A percentile compares a stretch with the other conserved stretches of the same genome.
These are phyloP conservation scores for Pseudonitzschia delicatissima DNA, from an alignment of 108 stramenopile species.

Conservation along the genomic window DNA sequence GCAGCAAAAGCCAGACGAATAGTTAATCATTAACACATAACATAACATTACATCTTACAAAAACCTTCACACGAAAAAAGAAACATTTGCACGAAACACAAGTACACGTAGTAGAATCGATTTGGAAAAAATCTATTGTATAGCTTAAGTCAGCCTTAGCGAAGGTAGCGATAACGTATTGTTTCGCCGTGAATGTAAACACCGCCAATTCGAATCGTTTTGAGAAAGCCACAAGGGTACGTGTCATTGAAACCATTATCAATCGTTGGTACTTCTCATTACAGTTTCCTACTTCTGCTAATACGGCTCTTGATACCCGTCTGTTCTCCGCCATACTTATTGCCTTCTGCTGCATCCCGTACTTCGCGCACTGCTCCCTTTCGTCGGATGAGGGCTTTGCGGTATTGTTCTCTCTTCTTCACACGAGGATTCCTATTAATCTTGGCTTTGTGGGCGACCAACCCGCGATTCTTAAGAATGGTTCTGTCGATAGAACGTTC, in stretches of 20 bases:
- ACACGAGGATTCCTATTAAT: constrained; percentile 96
- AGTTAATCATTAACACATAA: no score
- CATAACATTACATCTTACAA: no score
- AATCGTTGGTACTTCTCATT: neutral
- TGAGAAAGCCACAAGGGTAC: no score
- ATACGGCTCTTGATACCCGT: constrained; percentile 89
- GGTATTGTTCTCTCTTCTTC: constrained; percentile 95
- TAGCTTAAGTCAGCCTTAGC: no score
- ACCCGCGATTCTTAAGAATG: constrained; percentile 93
- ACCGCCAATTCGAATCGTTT: no score
- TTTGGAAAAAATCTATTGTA: no score
- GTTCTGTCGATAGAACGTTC: constrained; percentile 80
- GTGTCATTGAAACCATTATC: neutral
- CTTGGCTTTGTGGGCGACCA: constrained; percentile 96
- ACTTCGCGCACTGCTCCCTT: constrained; percentile 95
- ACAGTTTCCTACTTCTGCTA: constrained; percentile 82
- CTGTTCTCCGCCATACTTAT: constrained; percentile 86
- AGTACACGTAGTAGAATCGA: no score
- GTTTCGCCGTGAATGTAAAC: no score
- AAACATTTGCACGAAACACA: no score
- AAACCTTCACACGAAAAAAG: no score
- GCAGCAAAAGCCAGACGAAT: no score
- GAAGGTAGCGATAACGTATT: no score
- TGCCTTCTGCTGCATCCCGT: constrained; percentile 70
- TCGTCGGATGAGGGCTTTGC: constrained; percentile 88